Evolutionary conservation across 73 alveolate species (phyloP), one percentile per base, ranked within the genome.

Genomic region (Paramecium caudatum): DNA sequence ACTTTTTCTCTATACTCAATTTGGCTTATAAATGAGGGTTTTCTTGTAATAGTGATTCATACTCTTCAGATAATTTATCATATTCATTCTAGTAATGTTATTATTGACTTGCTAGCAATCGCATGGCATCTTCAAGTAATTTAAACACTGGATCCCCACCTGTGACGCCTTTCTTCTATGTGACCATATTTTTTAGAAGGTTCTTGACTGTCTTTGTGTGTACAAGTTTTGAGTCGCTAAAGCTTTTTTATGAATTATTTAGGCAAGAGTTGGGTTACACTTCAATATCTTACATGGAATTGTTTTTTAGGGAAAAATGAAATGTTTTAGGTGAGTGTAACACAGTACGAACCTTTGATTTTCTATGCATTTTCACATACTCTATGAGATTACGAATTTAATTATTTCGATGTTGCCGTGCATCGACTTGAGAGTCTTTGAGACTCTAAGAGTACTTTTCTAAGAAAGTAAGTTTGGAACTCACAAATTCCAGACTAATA

Each of bases 351-450:
- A 45, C 88, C 32, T 74, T 74, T 0, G 88, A 74, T 74, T 15
- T 74, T 7, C 69, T 17, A 74, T 74, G 88, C 88, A 74, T 27
- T 74, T 74, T 74, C 6, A 41, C 88, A 16, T 74, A 74, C 43
- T 74, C 88, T 12, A 74, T 74, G 13, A 74, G 27, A 43, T 74
- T 74, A 16, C 25, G 36, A 4, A 74, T 74, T 41, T 74, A 41
- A 41, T 74, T 36, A 74, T 74, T 74, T 15, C 69, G 12, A 74
- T 74, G 88, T 74, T 74, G 27, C 32, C 69, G 0, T 39, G 88
- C 88, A 16, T 74, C 88, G n/a, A 74, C n/a, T 41, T 74, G 10
- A 2, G 88, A 41, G 16, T n/a, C 6, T 15, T 74, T 74, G 19
- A 74, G 43, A 21, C 47, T 45, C 21, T 74, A 19, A 45, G 63